These are phyloP conservation scores for Urostyla sp. DNA, from an alignment of 73 alveolate genomes.

Conservation along the genomic window DNA sequence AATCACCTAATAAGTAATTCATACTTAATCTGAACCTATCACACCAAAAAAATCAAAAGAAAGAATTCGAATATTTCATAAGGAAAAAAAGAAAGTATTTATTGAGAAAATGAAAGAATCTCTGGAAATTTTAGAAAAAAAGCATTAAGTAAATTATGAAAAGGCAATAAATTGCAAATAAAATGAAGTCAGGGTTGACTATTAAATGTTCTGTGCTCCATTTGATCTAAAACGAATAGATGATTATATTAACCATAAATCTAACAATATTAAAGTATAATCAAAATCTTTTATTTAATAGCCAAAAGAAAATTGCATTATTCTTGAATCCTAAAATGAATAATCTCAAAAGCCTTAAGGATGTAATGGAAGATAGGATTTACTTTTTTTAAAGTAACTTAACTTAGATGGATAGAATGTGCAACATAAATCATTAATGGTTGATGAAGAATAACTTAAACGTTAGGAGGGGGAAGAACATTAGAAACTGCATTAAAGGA, in stretches of 20 bases:
- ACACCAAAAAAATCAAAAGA: neutral
- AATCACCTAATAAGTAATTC: neutral
- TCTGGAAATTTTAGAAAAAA: no score
- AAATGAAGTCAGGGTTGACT: neutral
- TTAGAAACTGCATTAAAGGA: slow-evolving; percentile 8
- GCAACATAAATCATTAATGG: no score
- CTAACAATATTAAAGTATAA: neutral
- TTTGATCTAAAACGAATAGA: slow-evolving; percentile 37
- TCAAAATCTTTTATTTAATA: no score
- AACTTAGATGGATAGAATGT: slow-evolving; percentile 33
- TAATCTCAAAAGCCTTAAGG: no score
- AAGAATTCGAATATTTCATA: neutral
- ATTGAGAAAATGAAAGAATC: no score
- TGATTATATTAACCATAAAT: neutral
- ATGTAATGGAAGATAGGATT: no score
- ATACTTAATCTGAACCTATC: neutral
- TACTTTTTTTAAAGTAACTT: slow-evolving; percentile 19
- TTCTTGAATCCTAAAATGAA: no score
- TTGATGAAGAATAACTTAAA: slow-evolving; percentile 9
- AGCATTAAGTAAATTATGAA: no score
- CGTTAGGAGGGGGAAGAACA: neutral
- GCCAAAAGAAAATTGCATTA: neutral
- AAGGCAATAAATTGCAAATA: no score
- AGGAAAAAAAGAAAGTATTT: no score
- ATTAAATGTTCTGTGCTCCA: slow-evolving; percentile 1